Evolutionary conservation across 192 early-diverging fungal species (phyloP).

Genomic region (Rhizophagus clarus): DNA sequence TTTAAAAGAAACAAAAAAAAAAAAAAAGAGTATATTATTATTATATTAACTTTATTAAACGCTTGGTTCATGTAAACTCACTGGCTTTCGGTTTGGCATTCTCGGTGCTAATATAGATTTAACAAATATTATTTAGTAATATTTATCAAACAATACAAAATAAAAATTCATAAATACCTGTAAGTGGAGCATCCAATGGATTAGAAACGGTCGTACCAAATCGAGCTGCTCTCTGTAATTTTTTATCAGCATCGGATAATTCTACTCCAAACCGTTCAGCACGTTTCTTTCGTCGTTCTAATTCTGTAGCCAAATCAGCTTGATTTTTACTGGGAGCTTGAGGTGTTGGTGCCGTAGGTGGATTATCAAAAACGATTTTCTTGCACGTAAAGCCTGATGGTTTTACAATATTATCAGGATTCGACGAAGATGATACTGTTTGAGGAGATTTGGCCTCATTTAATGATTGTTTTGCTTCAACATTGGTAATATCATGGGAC

Average conservation of each 20-base stretch:
- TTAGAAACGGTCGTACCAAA: constrained; percentile 50
- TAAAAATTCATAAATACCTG: background rate
- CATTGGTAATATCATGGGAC: background rate
- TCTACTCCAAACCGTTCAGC: constrained; percentile 52
- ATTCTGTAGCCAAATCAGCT: constrained; percentile 39
- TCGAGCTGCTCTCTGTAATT: constrained; percentile 53
- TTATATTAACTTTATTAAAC: background rate
- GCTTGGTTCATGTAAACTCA: background rate
- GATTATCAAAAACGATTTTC: constrained; percentile 20
- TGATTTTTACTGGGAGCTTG: constrained; percentile 1
- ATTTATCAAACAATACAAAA: background rate
- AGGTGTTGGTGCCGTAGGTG: background rate
- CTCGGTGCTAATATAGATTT: background rate
- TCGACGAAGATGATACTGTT: background rate
- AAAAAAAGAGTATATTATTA: too few species aligned
- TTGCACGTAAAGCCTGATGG: constrained; percentile 22
- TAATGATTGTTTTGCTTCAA: background rate
- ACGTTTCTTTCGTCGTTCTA: constrained; percentile 49
- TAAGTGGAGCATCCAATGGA: constrained; percentile 27
- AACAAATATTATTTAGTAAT: background rate
- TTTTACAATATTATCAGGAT: constrained; percentile 14
- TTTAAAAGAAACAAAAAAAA: background rate
- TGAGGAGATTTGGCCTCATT: background rate
- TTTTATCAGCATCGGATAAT: constrained; percentile 51
- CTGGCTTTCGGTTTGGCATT: constrained; percentile 1